Percentiles rank a stretch among this genome's conserved stretches.
Conservation (phyloP, 129 eudicot genomes). For the Escallonia herrerae region DNA sequence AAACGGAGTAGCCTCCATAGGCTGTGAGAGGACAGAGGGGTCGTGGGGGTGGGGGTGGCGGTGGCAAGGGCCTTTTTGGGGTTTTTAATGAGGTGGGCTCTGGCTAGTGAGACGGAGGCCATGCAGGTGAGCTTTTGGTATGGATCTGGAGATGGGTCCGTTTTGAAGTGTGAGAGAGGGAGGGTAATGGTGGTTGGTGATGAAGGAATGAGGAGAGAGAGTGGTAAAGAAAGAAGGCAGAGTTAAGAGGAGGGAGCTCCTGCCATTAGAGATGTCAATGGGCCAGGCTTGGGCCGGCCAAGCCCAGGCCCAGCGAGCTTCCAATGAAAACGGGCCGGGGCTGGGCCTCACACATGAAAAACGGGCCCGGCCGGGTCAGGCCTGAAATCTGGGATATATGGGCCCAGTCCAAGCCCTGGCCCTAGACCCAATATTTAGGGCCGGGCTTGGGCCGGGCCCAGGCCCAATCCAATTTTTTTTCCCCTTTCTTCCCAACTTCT, state of each 20-base stretch:
- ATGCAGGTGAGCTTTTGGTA: constrained; percentile 27
- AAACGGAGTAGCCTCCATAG: constrained; percentile 49
- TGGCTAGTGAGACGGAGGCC: constrained; percentile 27
- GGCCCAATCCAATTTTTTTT: too few species aligned
- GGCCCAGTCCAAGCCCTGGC: too few species aligned
- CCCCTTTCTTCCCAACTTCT: too few species aligned
- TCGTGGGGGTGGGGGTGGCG: constrained; percentile 30
- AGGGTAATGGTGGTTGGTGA: constrained; percentile 23
- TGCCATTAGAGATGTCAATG: too few species aligned
- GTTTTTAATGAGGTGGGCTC: constrained; percentile 43
- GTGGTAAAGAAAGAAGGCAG: constrained; percentile 16
- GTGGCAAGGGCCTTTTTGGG: constrained; percentile 27
- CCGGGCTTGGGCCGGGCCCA: too few species aligned
- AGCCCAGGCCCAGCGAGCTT: too few species aligned
- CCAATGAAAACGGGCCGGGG: too few species aligned
- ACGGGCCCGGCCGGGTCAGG: too few species aligned
- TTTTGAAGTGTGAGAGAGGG: constrained; percentile 27
- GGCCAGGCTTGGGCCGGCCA: too few species aligned
- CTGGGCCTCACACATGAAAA: too few species aligned
- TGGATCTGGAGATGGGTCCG: constrained; percentile 17
- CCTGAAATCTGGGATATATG: too few species aligned
- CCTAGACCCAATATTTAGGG: too few species aligned
- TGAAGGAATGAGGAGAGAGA: constrained; percentile 14
- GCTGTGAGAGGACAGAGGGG: constrained; percentile 37
- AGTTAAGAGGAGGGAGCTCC: constrained; percentile 4